phyloP scores from a whole-genome alignment of 305 asterid species.

The Solanum chacoense region DNA sequence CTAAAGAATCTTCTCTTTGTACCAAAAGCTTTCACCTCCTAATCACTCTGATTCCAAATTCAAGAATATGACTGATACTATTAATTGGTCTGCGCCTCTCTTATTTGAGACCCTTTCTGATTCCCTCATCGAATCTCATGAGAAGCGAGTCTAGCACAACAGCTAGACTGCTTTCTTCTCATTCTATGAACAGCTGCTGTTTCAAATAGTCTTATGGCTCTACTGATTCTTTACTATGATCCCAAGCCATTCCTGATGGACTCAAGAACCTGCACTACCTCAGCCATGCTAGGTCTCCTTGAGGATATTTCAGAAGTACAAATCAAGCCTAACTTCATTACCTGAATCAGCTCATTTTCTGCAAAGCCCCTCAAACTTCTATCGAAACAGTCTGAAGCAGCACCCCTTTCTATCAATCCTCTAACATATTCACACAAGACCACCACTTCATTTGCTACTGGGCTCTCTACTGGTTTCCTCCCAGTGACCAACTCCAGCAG shows the following conservation, averaged over 20 bases:
- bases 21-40: conserved; percentile 8
- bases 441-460: conserved; percentile 45
- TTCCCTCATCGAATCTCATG: not conserved
- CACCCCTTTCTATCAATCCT: conserved; percentile 53
- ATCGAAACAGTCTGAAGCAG: conserved; percentile 55
- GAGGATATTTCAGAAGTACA: conserved; percentile 55
- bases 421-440: conserved; percentile 64
- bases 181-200: not conserved
- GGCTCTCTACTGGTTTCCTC: conserved; percentile 80
- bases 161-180: not conserved
- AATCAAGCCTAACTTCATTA: conserved; percentile 76
- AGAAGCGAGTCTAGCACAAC: not conserved
- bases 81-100: not conserved
- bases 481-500: conserved; percentile 79
- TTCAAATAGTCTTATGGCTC: not conserved
- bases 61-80: not conserved
- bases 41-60: conserved; percentile 8
- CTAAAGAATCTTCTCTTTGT: conserved; percentile 44
- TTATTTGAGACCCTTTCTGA: not conserved
- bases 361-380: conserved; percentile 51
- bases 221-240: not conserved
- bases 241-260: conserved; percentile 53
- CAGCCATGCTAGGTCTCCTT: conserved; percentile 97
- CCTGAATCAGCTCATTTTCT: conserved; percentile 77
- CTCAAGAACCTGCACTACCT: conserved; percentile 93